Evolutionary conservation across 345 rosid species (phyloP), one percentile per base, ranked within the genome.

Genomic region (Bruguiera sexangula): DNA sequence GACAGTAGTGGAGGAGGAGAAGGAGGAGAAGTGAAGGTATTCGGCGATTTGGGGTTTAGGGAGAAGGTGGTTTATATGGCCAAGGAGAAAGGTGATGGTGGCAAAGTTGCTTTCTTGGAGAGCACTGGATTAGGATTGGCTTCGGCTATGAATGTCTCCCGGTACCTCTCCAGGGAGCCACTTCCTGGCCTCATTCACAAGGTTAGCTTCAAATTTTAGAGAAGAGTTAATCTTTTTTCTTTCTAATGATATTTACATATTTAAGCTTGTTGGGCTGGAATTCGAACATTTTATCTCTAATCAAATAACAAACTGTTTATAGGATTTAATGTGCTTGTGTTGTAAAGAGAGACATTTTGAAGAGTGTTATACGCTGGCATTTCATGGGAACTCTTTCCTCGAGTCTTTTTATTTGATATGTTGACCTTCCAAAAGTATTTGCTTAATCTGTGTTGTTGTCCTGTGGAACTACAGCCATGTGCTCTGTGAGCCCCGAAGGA

Each of bases 41-140:
- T 67, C 55, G 46, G 30, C 32, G 55, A 48, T n/a, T 78, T 75
- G 63, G 79, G 85, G 62, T 94, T 89, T 71, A 83, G 81, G 80
- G 91, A 89, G 77, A 94, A 86, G 78, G 85, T 91, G 60, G 48
- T 86, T 36, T 77, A 60, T 58, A 78, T 89, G 88, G 93, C 88
- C 39, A 91, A 80, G 79, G 83, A 88, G 78, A 94, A 88, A 58
- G 94, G 94, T 53, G 91, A 88, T 76, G 73, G 76, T 69, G 97
- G 97, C 2, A 91, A 87, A 71, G 86, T 87, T 65, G 89, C 98
- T 16, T 89, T 91, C 75, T 80, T 89, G 73, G 97, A 94, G 88
- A 91, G 95, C 78, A 59, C 86, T 43, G 98, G 98, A 3, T 76
- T 91, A 62, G 78, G 80, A 75, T 79, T 91, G 67, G 81, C 91